These are phyloP conservation scores for Teunomyces stri DNA, from an alignment of 805 yeast species.

Conservation along the genomic window DNA sequence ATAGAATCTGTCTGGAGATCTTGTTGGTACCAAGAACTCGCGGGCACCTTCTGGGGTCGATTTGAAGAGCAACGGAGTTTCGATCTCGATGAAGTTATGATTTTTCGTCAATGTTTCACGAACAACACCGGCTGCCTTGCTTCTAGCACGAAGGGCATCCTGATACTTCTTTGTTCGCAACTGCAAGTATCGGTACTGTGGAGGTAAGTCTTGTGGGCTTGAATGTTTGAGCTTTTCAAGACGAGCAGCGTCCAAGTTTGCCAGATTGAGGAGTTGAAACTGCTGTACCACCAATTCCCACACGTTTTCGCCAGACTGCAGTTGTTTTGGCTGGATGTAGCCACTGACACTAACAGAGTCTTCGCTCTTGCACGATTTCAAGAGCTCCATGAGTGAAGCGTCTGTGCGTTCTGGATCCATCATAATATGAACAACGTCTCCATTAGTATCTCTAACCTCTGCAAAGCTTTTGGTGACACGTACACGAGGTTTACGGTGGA, in stretches of 20 bases:
- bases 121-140: slow-evolving; percentile 49
- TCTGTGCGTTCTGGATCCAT: slow-evolving; percentile 42
- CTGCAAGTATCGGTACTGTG: slow-evolving; percentile 79
- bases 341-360: slow-evolving; percentile 74
- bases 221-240: slow-evolving; percentile 56
- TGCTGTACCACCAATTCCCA: slow-evolving; percentile 61
- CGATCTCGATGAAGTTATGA: slow-evolving; percentile 71
- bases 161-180: slow-evolving; percentile 62
- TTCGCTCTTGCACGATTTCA: slow-evolving; percentile 58
- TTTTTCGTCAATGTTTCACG: slow-evolving; percentile 38
- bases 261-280: slow-evolving; percentile 57
- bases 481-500: slow-evolving; percentile 69
- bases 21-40: slow-evolving; percentile 91
- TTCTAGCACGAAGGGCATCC: slow-evolving; percentile 52
- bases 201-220: slow-evolving; percentile 60
- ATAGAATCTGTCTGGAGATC: slow-evolving; percentile 60
- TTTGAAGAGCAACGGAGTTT: slow-evolving; percentile 89
- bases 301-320: slow-evolving; percentile 11
- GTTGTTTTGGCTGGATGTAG: slow-evolving; percentile 32
- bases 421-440: slow-evolving; percentile 56
- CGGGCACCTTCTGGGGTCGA: slow-evolving; percentile 98
- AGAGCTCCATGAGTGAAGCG: slow-evolving; percentile 34
- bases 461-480: slow-evolving; percentile 73
- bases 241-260: slow-evolving; percentile 67
- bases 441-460: slow-evolving; percentile 68